Conservation (phyloP, 2,329 filamentous ascomycete genomes). For the Rutstroemia sp. region DNA sequence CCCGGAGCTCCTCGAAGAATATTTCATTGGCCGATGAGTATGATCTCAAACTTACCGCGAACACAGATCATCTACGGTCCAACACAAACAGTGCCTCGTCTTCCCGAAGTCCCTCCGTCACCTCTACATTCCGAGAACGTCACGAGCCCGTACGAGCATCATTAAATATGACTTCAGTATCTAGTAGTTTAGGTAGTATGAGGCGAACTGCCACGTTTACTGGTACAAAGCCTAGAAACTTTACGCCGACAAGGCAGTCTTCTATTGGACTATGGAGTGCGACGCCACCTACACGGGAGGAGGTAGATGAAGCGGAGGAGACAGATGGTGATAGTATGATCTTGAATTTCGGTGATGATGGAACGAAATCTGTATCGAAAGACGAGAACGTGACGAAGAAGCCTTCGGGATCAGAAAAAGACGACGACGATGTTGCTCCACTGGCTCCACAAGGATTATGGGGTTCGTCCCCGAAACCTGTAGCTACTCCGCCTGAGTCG, state of each 20-base stretch:
- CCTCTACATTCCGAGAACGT: constrained; percentile 23
- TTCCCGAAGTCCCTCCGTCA: constrained; percentile 30
- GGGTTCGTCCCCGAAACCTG: constrained; percentile 38
- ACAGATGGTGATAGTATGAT: constrained; percentile 33
- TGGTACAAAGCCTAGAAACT: constrained; percentile 17
- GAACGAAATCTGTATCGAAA: not conserved
- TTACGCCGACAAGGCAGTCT: constrained; percentile 20
- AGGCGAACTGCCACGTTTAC: constrained; percentile 27
- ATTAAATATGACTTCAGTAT: constrained; percentile 9
- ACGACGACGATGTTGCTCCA: constrained; percentile 20
- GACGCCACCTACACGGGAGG: constrained; percentile 36
- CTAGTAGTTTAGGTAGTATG: constrained; percentile 27
- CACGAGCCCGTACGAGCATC: constrained; percentile 13
- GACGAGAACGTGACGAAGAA: constrained; percentile 3
- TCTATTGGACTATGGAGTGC: constrained; percentile 44
- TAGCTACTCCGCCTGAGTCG: constrained; percentile 14
- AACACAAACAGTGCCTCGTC: constrained; percentile 31
- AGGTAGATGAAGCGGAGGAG: constrained; percentile 37
- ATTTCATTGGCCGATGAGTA: constrained; percentile 55
- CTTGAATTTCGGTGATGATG: constrained; percentile 40
- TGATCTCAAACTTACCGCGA: constrained; percentile 68
- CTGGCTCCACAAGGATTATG: constrained; percentile 32
- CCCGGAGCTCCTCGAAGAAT: constrained; percentile 29
- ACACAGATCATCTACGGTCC: constrained; percentile 61
- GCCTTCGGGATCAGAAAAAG: not conserved